Percentiles rank a stretch among this genome's conserved stretches.
phyloP scores from a whole-genome alignment of 2,329 filamentous ascomycete species.

The Colletotrichum camelliae region DNA sequence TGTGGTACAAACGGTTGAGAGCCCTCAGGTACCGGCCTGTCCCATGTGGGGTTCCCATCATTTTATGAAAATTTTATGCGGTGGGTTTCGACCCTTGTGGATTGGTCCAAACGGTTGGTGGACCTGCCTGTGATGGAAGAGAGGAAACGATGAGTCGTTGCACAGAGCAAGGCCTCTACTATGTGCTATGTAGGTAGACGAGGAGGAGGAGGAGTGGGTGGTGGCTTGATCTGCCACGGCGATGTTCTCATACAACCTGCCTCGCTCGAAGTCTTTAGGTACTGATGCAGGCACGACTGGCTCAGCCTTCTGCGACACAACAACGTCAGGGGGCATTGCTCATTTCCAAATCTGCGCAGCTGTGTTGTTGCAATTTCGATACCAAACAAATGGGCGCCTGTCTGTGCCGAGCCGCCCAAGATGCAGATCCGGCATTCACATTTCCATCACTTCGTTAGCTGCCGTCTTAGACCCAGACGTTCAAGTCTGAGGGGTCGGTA shows the following conservation, averaged over 20 bases:
- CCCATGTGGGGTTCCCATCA: background rate
- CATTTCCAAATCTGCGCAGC: background rate
- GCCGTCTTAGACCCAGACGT: background rate
- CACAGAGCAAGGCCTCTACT: background rate
- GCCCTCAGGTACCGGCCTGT: conserved; percentile 3
- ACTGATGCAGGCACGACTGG: background rate
- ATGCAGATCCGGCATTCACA: background rate
- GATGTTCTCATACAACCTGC: background rate
- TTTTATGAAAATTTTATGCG: conserved; percentile 18
- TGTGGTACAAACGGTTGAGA: conserved; percentile 12
- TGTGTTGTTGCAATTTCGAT: background rate
- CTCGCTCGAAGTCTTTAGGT: background rate
- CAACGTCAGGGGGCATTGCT: conserved; percentile 1
- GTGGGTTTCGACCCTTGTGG: background rate
- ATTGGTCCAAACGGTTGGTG: background rate
- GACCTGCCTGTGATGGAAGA: background rate
- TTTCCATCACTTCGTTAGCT: conserved; percentile 13
- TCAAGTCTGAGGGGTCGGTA: background rate
- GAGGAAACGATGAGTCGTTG: background rate
- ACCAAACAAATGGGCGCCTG: background rate
- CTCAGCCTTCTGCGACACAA: background rate
- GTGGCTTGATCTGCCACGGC: background rate
- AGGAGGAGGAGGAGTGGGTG: background rate
- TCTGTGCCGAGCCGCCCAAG: background rate
- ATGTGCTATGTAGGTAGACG: background rate